Base-by-base conservation (phyloP, 805 yeast genomes). In the Saccharomycopsis fibuligera region DNA sequence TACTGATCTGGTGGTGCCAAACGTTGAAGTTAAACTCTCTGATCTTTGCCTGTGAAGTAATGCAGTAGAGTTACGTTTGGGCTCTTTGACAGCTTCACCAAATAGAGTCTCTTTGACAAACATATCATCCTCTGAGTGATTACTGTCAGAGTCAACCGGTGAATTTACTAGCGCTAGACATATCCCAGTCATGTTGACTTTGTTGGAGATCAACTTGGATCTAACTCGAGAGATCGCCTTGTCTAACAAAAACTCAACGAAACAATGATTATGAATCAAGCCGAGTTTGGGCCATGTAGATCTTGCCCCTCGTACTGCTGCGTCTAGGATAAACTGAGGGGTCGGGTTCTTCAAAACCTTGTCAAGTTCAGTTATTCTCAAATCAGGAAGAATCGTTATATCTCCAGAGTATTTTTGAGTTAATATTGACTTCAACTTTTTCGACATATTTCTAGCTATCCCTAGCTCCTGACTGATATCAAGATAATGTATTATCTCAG, bases 271-370 rank as follows among this genome's bases (percentile, higher is more conserved):
- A 56, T 82, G 75, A 41, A 91, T 87, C 39, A 90, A 73, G 1
- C 96, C 78, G 3, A 93, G 64, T 59, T 87, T 86, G 0, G 96
- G 96, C 97, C 98, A 91, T 0, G 96, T 83, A 0, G 96, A 91
- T 49, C 86, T 69, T 1, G 96, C 93, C 1, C 98, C 99, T 54
- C 95, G 74, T 35, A 80, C 72, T 2, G 83, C 75, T 50, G 86
- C 77, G 49, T 82, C 83, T 41, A 81, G 63, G 39, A 90, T 63
- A 57, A 85, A 87, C 46, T 79, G 86, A 0, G 85, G 81, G 0
- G 90, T 76, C 1, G 99, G 99, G 60, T 93, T 91, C 19, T 75
- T 73, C 56, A 93, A 71, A 29, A 93, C 63, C 49, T 78, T 79
- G 33, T 72, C 65, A 44, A 86, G 67, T 54, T 87, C 89, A 0